A percentile compares a stretch with the other conserved stretches of the same genome.
These are phyloP conservation scores for Tolypocladium cylindrosporum DNA, from an alignment of 2,329 filamentous ascomycete genomes.

Conservation along the genomic window DNA sequence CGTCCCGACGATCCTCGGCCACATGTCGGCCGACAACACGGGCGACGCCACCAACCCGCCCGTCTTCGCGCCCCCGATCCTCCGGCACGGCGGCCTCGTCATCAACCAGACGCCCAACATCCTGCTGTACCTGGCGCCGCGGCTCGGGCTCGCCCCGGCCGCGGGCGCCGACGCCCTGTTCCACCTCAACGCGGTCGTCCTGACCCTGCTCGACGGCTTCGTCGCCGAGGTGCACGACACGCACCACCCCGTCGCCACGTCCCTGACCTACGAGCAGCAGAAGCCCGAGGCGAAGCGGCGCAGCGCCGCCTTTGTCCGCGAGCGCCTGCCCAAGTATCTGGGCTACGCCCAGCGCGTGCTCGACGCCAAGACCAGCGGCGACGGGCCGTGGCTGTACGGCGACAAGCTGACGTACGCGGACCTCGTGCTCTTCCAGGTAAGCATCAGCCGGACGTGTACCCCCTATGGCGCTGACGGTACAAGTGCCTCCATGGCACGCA, in stretches of 20 bases:
- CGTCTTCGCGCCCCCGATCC: conserved; percentile 54
- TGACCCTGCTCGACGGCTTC: conserved; percentile 63
- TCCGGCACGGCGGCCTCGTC: conserved; percentile 50
- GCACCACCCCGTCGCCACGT: conserved; percentile 58
- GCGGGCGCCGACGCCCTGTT: conserved; percentile 35
- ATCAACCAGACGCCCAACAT: conserved; percentile 67
- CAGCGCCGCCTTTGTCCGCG: conserved; percentile 46
- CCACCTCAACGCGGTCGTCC: conserved; percentile 50
- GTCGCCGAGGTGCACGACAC: conserved; percentile 65
- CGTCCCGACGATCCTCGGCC: conserved; percentile 35
- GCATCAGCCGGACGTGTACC: conserved; percentile 4
- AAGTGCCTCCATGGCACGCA: conserved; percentile 46
- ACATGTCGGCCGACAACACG: conserved; percentile 32
- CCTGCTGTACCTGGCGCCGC: conserved; percentile 56
- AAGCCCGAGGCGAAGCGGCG: conserved; percentile 53
- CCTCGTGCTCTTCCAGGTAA: conserved; percentile 60
- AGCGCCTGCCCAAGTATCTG: conserved; percentile 62
- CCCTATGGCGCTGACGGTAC: neutral
- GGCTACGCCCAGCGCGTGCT: conserved; percentile 61
- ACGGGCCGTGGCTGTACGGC: conserved; percentile 57
- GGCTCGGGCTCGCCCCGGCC: conserved; percentile 43
- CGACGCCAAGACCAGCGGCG: conserved; percentile 39
- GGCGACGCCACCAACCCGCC: conserved; percentile 53
- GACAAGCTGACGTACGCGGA: conserved; percentile 60
- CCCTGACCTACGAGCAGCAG: conserved; percentile 64